Conservation (phyloP, 169 alveolate species). For the Plasmodium relictum region DNA sequence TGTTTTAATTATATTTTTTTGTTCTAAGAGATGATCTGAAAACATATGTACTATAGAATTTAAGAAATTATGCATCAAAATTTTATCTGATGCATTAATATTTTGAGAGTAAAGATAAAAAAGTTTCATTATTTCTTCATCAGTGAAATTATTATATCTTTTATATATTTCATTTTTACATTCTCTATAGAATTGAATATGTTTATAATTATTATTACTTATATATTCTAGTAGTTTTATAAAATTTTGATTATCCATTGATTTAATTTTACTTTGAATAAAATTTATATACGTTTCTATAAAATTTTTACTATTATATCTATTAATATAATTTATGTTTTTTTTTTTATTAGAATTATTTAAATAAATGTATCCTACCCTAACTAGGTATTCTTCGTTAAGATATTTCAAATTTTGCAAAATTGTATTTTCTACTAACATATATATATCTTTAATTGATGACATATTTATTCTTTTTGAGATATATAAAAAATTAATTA, state of each 20-base stretch:
- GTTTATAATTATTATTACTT: constrained; percentile 70
- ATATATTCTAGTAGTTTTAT: constrained; percentile 49
- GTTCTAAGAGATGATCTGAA: neutral
- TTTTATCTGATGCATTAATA: constrained; percentile 58
- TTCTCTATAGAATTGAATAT: constrained; percentile 65
- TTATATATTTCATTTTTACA: constrained; percentile 44
- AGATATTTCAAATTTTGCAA: constrained; percentile 27
- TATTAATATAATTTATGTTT: constrained; percentile 4
- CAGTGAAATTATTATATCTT: constrained; percentile 43
- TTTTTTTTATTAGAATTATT: constrained; percentile 51
- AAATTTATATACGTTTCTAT: constrained; percentile 54
- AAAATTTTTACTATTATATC: constrained; percentile 36
- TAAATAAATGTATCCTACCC: constrained; percentile 51
- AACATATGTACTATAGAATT: constrained; percentile 28
- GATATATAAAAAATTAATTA: constrained; percentile 58
- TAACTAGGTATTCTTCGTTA: constrained; percentile 50
- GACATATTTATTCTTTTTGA: constrained; percentile 35
- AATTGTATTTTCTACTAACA: constrained; percentile 35
- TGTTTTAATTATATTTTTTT: neutral
- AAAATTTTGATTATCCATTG: constrained; percentile 63
- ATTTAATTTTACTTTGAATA: constrained; percentile 39
- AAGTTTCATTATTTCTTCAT: constrained; percentile 42
- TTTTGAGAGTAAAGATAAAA: constrained; percentile 60
- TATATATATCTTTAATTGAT: constrained; percentile 23
- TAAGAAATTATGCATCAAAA: constrained; percentile 27